These are phyloP conservation scores for Solanum chiquidenum DNA, from an alignment of 257 asterid species.

Conservation along the genomic window DNA sequence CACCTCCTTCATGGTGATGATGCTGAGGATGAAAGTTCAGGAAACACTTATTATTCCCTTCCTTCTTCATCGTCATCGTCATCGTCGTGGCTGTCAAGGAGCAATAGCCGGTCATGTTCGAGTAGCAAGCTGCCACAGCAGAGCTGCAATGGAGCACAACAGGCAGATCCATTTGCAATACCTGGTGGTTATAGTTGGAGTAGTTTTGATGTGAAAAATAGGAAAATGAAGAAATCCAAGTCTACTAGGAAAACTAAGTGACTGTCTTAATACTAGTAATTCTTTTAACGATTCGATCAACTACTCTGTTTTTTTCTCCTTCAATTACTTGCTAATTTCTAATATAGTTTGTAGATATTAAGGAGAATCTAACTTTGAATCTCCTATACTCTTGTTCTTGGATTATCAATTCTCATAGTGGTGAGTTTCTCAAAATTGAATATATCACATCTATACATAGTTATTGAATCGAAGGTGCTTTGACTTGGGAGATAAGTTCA, in stretches of 20 bases:
- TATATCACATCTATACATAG: neutral
- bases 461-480: neutral
- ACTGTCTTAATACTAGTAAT: neutral
- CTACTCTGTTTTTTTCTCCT: neutral
- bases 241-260: conserved; percentile 48
- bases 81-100: conserved; percentile 11
- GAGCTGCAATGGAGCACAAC: conserved; percentile 6
- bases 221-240: conserved; percentile 50
- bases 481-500: neutral
- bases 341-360: neutral
- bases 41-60: conserved; percentile 18
- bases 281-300: neutral
- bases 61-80: conserved; percentile 23
- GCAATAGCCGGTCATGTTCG: conserved; percentile 24
- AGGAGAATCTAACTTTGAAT: neutral
- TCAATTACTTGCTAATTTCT: neutral
- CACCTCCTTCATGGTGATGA: conserved; percentile 15
- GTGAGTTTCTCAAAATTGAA: neutral
- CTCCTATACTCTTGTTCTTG: neutral
- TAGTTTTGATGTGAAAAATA: conserved; percentile 47
- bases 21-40: conserved; percentile 13
- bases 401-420: neutral
- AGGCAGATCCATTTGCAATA: conserved; percentile 58
- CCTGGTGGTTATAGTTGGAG: conserved; percentile 70
- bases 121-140: conserved; percentile 22